Percentiles rank a stretch among this genome's conserved stretches.
These are phyloP conservation scores for Ascobolus immersus DNA, from an alignment of 495 filamentous ascomycete genomes.

Conservation along the genomic window DNA sequence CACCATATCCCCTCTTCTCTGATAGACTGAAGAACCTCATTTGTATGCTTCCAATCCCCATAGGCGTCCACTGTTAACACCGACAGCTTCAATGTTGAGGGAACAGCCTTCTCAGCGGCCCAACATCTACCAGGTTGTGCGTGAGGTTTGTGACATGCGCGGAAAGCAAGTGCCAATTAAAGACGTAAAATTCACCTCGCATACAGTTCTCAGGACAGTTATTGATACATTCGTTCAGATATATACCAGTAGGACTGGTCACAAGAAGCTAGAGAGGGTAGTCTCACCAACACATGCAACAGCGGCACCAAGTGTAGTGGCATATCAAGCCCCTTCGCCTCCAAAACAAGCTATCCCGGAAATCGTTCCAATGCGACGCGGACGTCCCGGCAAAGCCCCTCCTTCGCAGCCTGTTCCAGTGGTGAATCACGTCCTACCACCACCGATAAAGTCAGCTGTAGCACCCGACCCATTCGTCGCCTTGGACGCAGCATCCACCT, in stretches of 20 bases:
- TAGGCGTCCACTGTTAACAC: background rate
- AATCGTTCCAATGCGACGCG: slow-evolving; percentile 81
- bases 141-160: slow-evolving; percentile 68
- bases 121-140: slow-evolving; percentile 79
- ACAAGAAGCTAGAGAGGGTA: slow-evolving; percentile 8
- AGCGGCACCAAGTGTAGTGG: slow-evolving; percentile 13
- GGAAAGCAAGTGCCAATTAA: slow-evolving; percentile 69
- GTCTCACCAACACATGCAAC: slow-evolving; percentile 9
- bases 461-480: slow-evolving; percentile 74
- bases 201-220: background rate
- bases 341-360: slow-evolving; percentile 57
- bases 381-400: slow-evolving; percentile 37
- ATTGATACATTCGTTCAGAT: slow-evolving; percentile 32
- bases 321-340: slow-evolving; percentile 38
- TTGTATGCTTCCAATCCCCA: slow-evolving; percentile 29
- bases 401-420: slow-evolving; percentile 13
- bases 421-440: too few relatives aligned
- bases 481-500: slow-evolving; percentile 38
- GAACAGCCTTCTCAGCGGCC: slow-evolving; percentile 62
- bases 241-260: slow-evolving; percentile 39
- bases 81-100: slow-evolving; percentile 60
- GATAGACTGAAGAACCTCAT: slow-evolving; percentile 78
- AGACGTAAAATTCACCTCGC: slow-evolving; percentile 36
- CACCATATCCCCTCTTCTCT: slow-evolving; percentile 65
- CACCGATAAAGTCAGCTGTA: too few relatives aligned